A percentile compares a stretch with the other conserved stretches of the same genome.
Evolutionary conservation across 768 basidiomycete species (phyloP).

Genomic region (Leccinum broughii): DNA sequence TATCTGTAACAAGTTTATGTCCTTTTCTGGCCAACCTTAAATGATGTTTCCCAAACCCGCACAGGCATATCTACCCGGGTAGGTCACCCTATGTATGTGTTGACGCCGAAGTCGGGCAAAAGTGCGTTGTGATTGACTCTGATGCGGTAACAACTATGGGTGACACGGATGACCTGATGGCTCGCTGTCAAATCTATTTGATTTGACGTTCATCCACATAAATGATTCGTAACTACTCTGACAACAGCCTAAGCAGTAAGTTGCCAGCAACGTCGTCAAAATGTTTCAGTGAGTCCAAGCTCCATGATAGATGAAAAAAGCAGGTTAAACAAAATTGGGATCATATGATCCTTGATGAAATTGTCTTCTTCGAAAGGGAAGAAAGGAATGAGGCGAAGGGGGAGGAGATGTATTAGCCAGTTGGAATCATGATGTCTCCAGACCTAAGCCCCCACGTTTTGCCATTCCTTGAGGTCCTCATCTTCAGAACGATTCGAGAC

Average conservation of each 20-base stretch:
- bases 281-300: background rate
- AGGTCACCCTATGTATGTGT: too few relatives aligned
- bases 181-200: background rate
- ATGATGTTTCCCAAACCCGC: too few relatives aligned
- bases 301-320: background rate
- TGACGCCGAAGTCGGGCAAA: too few relatives aligned
- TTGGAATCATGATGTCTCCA: conserved; percentile 10
- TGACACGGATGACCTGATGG: background rate
- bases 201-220: background rate
- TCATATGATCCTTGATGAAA: background rate
- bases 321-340: background rate
- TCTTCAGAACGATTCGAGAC: conserved; percentile 6
- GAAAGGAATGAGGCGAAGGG: background rate
- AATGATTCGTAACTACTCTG: background rate
- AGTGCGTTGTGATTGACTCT: background rate
- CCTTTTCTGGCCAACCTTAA: too few relatives aligned
- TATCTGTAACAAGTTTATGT: too few relatives aligned
- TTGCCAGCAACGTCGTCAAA: background rate
- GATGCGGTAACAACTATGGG: background rate
- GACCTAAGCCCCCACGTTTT: conserved; percentile 37
- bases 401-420: background rate
- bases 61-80: too few relatives aligned
- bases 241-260: background rate
- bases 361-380: background rate
- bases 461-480: conserved; percentile 47